Base-by-base conservation (phyloP, 176 grass and related monocot genomes). In the Avena insularis region DNA sequence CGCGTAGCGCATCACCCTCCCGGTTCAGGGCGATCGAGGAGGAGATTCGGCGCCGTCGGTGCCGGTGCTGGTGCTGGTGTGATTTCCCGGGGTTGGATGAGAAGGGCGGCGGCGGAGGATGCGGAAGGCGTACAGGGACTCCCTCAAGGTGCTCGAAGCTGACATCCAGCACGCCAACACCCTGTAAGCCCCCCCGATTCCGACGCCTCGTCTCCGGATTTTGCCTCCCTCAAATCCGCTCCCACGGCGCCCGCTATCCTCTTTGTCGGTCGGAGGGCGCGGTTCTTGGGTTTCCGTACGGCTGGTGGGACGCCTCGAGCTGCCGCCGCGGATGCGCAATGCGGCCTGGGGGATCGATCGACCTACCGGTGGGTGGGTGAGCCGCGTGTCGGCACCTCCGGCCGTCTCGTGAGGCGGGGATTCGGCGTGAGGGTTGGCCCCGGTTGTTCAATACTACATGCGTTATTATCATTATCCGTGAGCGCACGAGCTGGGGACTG, bases 101-200 rank as follows among this genome's bases (percentile, higher is more conserved):
- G 84, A 87, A 87, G 83, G 84, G 71, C 59, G 70, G 60, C 43
- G 67, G 73, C 2, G 62, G 71, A 89, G 84, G 76, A 97, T 95
- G 95, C 85, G 89, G 85, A 94, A 95, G 84, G 92, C 91, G 71
- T 97, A 95, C 92, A 97, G 85, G 95, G 91, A 97, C 49, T 97
- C 92, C 65, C 83, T 97, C 85, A 97, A 97, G 90, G 82, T 93
- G 83, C 92, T 95, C n/a, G 92, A 97, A 95, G 95, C 95, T 90
- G 92, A 95, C 87, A 97, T 97, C 87, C 89, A 95, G 89, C 91
- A 97, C 79, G 91, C 92, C 82, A 97, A 97, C 88, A 88, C 87
- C 61, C 88, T 97, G 95, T 97, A 86, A 93, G 84, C 65, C 14
- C 70, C 62, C 12, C 33, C 71, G 38, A 21, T 43, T 68, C 55